Conservation (phyloP, 176 grass and related monocot species). For the Canna indica region DNA sequence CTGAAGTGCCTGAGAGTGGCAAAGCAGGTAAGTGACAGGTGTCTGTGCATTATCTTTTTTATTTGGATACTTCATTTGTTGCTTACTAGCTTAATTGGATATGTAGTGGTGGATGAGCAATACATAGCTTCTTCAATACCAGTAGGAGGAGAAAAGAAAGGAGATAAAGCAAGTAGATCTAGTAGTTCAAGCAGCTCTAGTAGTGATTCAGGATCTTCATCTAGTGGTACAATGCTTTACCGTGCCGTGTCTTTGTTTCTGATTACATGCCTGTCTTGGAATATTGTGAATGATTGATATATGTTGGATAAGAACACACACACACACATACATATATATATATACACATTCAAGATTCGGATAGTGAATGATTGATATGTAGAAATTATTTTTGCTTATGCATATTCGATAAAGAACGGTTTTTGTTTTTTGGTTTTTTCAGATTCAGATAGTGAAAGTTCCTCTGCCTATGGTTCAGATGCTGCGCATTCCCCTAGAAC, state of each 20-base stretch:
- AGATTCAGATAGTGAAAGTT: slow-evolving; percentile 94
- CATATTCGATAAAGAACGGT: no score
- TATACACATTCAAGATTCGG: no score
- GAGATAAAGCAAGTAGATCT: slow-evolving; percentile 62
- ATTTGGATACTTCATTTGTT: slow-evolving; percentile 12
- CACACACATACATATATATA: no score
- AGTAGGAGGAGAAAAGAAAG: slow-evolving; percentile 41
- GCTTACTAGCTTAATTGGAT: slow-evolving; percentile 15
- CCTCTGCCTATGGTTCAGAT: slow-evolving; percentile 73
- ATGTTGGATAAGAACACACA: neutral
- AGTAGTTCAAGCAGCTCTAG: slow-evolving; percentile 82
- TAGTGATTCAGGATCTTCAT: slow-evolving; percentile 89
- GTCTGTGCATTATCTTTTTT: neutral
- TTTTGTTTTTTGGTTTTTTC: no score
- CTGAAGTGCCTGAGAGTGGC: slow-evolving; percentile 35
- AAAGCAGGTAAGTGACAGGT: slow-evolving; percentile 25
- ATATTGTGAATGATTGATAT: no score
- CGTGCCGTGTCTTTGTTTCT: neutral
- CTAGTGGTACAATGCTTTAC: slow-evolving; percentile 55
- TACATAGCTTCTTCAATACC: slow-evolving; percentile 40
- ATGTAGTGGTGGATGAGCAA: slow-evolving; percentile 49
- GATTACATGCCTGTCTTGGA: neutral
- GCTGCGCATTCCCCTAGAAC: slow-evolving; percentile 52
- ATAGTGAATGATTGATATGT: no score
- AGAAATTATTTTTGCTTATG: no score